Evolutionary conservation across 768 basidiomycete genomes (phyloP).

Genomic region (Psilocybe subaeruginosa): DNA sequence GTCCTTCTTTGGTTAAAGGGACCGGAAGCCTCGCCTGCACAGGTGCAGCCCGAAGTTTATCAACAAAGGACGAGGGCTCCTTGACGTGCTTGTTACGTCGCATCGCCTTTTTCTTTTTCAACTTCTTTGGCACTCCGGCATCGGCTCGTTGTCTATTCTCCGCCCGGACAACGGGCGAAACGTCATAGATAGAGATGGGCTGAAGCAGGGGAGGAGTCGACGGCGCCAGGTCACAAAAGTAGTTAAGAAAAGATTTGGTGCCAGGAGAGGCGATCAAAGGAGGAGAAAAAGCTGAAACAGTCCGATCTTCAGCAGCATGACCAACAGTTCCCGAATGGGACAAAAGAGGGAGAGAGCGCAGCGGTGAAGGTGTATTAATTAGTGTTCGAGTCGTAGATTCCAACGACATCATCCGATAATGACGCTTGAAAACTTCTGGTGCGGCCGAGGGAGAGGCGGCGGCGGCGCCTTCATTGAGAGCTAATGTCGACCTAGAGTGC

Average conservation of each 20-base stretch:
- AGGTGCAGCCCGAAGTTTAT: constrained; percentile 19
- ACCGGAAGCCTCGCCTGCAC: not conserved
- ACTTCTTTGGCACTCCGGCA: not conserved
- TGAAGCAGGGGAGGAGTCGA: not conserved
- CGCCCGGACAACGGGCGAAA: constrained; percentile 25
- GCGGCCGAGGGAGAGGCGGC: not conserved
- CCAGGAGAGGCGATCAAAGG: constrained; percentile 2
- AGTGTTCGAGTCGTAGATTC: constrained; percentile 26
- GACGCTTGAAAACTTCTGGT: constrained; percentile 18
- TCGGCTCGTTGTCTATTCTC: constrained; percentile 23
- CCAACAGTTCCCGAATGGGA: constrained; percentile 11
- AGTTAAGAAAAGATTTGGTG: constrained; percentile 1
- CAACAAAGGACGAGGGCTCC: constrained; percentile 18
- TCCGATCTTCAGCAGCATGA: not conserved
- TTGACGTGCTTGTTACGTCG: constrained; percentile 8
- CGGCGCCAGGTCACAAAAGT: not conserved
- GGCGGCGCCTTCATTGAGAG: no score
- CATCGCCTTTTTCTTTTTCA: constrained; percentile 14
- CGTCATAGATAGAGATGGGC: constrained; percentile 22
- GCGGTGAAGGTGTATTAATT: constrained; percentile 29
- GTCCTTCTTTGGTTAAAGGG: not conserved
- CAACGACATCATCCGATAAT: constrained; percentile 27
- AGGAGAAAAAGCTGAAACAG: constrained; percentile 10
- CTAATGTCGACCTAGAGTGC: not conserved
- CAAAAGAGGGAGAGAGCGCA: constrained; percentile 11